These are phyloP conservation scores for Euphorbia peplus DNA, from an alignment of 345 rosid species.

Conservation along the genomic window DNA sequence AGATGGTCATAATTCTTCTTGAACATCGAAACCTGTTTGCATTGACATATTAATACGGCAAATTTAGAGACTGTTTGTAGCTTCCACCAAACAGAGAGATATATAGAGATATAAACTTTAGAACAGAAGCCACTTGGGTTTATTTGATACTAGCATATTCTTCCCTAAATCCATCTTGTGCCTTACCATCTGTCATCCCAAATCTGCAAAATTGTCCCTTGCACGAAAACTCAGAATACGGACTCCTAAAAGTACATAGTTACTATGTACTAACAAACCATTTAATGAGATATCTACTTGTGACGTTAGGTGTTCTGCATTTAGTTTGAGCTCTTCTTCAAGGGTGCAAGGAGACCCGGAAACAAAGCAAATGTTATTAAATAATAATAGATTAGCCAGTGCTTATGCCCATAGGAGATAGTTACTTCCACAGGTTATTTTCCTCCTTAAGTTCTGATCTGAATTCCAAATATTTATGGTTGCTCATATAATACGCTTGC, in stretches of 20 bases:
- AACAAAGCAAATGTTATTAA: not conserved
- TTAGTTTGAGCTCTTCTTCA: not conserved
- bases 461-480: not conserved
- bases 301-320: not conserved
- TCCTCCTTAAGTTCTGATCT: not conserved
- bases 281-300: not conserved
- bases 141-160: not conserved
- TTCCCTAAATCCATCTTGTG: not conserved
- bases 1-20: conserved; percentile 96
- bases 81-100: not conserved
- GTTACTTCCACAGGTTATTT: not conserved
- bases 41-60: conserved; percentile 2
- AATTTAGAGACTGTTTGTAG: not conserved
- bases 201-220: not conserved
- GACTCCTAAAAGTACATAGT: not conserved
- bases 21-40: conserved; percentile 77
- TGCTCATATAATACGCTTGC: not conserved
- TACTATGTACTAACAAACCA: not conserved
- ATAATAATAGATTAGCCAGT: not conserved
- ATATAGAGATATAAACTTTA: not conserved
- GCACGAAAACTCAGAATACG: not conserved
- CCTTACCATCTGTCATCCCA: not conserved
- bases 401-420: not conserved
- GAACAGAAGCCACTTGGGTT: not conserved
- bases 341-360: not conserved